These are phyloP conservation scores for Rhododendron henanense DNA, from an alignment of 148 eudicot species.

Conservation along the genomic window DNA sequence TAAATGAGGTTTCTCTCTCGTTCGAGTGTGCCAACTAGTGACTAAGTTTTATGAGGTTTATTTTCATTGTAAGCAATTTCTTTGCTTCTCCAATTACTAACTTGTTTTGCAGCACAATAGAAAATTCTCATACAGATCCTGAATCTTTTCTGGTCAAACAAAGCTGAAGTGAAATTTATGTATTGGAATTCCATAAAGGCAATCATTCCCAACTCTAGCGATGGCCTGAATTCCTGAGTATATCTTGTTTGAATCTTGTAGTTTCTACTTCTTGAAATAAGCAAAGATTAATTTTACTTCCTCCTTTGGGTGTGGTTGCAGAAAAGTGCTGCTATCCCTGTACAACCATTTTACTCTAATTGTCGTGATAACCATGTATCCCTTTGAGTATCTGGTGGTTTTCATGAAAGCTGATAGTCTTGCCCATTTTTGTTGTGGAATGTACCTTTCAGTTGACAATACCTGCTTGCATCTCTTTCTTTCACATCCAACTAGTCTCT, in stretches of 20 bases:
- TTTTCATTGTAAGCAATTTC: not conserved
- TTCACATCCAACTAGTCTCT: not conserved
- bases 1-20: not conserved
- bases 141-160: not conserved
- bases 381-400: not conserved
- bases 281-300: not conserved
- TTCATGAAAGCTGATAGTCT: not conserved
- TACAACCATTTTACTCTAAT: not conserved
- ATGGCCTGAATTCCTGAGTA: not conserved
- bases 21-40: not conserved
- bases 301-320: no score
- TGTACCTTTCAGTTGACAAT: not conserved
- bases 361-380: not conserved
- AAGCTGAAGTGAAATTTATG: not conserved
- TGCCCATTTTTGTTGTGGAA: not conserved
- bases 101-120: not conserved
- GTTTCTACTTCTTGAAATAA: not conserved
- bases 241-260: not conserved
- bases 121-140: not conserved
- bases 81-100: not conserved
- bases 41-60: conserved; percentile 5
- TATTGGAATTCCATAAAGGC: not conserved
- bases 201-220: not conserved
- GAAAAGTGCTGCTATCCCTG: not conserved
- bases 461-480: not conserved